Evolutionary conservation across 2,329 filamentous ascomycete genomes (phyloP).

Genomic region (Graphilbum sp.): DNA sequence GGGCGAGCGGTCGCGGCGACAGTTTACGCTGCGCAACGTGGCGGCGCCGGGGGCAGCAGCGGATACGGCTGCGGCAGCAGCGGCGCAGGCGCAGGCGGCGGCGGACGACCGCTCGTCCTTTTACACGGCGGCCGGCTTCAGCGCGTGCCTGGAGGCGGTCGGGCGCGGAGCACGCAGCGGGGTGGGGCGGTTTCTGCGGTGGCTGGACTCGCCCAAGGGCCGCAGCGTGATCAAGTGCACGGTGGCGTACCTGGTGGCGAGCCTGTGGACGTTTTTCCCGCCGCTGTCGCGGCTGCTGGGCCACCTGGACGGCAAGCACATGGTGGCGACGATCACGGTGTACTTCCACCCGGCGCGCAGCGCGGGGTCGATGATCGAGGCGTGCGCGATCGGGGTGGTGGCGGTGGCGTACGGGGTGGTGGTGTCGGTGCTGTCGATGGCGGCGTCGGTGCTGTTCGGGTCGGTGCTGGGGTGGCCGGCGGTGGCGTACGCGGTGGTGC

Average conservation of each 20-base stretch:
- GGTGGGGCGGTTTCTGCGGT: conserved; percentile 30
- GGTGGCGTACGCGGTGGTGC: conserved; percentile 61
- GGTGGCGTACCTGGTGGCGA: conserved; percentile 73
- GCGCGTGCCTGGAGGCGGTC: not conserved
- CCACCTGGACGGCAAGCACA: conserved; percentile 77
- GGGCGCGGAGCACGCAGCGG: conserved; percentile 1
- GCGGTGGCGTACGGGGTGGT: conserved; percentile 67
- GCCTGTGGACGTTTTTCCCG: conserved; percentile 69
- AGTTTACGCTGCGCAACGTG: conserved; percentile 53
- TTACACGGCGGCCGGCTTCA: conserved; percentile 17
- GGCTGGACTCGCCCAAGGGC: conserved; percentile 55
- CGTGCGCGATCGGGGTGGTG: conserved; percentile 56
- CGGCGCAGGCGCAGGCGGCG: conserved; percentile 1
- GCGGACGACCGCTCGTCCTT: conserved; percentile 15
- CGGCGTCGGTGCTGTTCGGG: conserved; percentile 65
- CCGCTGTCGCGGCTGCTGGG: conserved; percentile 59
- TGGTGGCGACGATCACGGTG: conserved; percentile 83
- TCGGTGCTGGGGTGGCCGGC: conserved; percentile 46
- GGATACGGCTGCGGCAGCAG: too few species aligned
- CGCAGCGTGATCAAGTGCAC: conserved; percentile 81
- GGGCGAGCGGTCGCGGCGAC: conserved; percentile 66
- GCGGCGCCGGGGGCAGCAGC: not conserved
- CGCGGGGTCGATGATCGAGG: conserved; percentile 79
- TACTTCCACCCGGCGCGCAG: conserved; percentile 88
- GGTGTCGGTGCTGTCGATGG: conserved; percentile 73